phyloP scores from a whole-genome alignment of 2,329 filamentous ascomycete species.

The Pseudogymnoascus sp. region DNA sequence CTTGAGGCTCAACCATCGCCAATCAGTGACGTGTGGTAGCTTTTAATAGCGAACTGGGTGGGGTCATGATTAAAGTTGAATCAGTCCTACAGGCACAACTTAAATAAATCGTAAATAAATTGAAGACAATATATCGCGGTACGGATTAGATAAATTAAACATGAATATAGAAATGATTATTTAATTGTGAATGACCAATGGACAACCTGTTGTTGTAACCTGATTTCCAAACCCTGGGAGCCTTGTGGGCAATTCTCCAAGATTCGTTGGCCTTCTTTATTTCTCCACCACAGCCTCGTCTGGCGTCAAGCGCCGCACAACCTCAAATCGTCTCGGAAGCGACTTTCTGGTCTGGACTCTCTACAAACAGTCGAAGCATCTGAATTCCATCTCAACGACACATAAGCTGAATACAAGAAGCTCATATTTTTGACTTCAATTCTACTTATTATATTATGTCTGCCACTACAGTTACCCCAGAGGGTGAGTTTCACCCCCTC shows the following conservation, averaged over 20 bases:
- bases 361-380: constrained; percentile 11
- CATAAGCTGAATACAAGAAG: constrained; percentile 11
- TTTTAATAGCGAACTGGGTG: constrained; percentile 2
- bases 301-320: constrained; percentile 13
- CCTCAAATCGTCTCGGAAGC: constrained; percentile 13
- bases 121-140: background rate
- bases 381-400: constrained; percentile 12
- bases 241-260: constrained; percentile 12
- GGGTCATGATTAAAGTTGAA: constrained; percentile 8
- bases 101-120: background rate
- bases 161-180: background rate
- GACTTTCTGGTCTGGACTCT: constrained; percentile 9
- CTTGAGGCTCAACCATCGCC: constrained; percentile 12
- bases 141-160: background rate
- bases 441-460: constrained; percentile 15
- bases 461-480: constrained; percentile 14
- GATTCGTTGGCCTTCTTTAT: constrained; percentile 11
- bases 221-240: background rate
- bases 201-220: background rate
- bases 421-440: constrained; percentile 5
- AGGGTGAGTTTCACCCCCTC: constrained; percentile 12
- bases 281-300: constrained; percentile 16
- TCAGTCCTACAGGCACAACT: background rate
- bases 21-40: constrained; percentile 11
- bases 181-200: background rate